Percentiles rank a stretch among this genome's conserved stretches.
These are phyloP conservation scores for Cyberlindnera japonica DNA, from an alignment of 805 yeast genomes.

Conservation along the genomic window DNA sequence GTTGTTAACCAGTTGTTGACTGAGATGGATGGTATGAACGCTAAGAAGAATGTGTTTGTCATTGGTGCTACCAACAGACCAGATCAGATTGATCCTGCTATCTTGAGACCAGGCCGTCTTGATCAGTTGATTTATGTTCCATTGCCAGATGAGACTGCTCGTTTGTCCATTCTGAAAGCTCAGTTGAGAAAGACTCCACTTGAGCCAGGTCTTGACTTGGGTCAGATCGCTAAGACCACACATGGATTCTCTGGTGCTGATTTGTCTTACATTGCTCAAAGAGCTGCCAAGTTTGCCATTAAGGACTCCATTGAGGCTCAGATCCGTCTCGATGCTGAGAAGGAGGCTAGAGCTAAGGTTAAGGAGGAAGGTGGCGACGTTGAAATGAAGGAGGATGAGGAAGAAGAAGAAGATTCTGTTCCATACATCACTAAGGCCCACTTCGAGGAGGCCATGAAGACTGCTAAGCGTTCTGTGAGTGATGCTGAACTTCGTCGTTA, in stretches of 20 bases:
- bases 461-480: slow-evolving; percentile 95
- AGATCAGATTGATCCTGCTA: slow-evolving; percentile 98
- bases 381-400: slow-evolving; percentile 55
- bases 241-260: slow-evolving; percentile 99
- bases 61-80: slow-evolving; percentile 99
- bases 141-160: slow-evolving; percentile 92
- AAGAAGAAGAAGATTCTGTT: slow-evolving; percentile 86
- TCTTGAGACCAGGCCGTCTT: slow-evolving; percentile 97
- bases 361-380: slow-evolving; percentile 47
- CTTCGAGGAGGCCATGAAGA: slow-evolving; percentile 99
- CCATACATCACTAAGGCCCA: slow-evolving; percentile 92
- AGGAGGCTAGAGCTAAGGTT: slow-evolving; percentile 37
- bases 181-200: slow-evolving; percentile 98
- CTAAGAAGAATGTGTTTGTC: slow-evolving; percentile 97
- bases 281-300: slow-evolving; percentile 98
- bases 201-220: slow-evolving; percentile 91
- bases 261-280: slow-evolving; percentile 92
- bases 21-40: slow-evolving; percentile 99
- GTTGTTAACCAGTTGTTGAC: slow-evolving; percentile 94
- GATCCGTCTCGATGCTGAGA: slow-evolving; percentile 41
- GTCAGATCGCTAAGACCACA: slow-evolving; percentile 89
- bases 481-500: slow-evolving; percentile 98
- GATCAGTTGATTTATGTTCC: slow-evolving; percentile 99
- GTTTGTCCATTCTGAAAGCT: slow-evolving; percentile 89
- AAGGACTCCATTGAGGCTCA: slow-evolving; percentile 95